Conservation (phyloP, 257 asterid genomes). For the Solanum ossicruentum region DNA sequence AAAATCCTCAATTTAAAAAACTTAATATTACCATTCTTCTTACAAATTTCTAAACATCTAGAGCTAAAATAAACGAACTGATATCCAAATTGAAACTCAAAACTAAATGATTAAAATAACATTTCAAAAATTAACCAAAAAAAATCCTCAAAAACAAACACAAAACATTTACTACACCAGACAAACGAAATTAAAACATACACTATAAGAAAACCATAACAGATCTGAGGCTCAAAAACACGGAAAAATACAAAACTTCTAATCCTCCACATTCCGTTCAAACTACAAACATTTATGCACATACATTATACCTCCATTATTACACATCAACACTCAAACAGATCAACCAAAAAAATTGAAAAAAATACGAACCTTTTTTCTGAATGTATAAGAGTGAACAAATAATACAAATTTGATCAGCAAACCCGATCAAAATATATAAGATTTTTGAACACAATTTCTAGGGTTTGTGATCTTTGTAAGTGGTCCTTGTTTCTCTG, state of each 20-base stretch:
- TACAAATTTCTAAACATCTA: not conserved
- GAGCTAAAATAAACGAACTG: not conserved
- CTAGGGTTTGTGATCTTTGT: slow-evolving; percentile 42
- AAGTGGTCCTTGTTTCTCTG: not conserved
- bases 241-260: not conserved
- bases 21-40: not conserved
- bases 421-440: slow-evolving; percentile 24
- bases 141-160: not conserved
- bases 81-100: not conserved
- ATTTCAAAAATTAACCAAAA: not conserved
- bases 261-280: not conserved
- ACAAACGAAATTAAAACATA: not conserved
- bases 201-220: not conserved
- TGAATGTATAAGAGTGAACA: not conserved
- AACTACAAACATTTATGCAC: not conserved
- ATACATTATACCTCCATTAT: not conserved
- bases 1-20: not conserved
- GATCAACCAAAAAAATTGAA: slow-evolving; percentile 11
- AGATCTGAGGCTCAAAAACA: not conserved
- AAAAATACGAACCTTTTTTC: not conserved
- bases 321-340: not conserved
- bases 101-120: not conserved
- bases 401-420: slow-evolving; percentile 14
- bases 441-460: not conserved
- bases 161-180: not conserved